Percentiles rank a stretch among this genome's conserved stretches.
phyloP scores from a whole-genome alignment of 805 yeast species.

The Starmerella riodocensis region DNA sequence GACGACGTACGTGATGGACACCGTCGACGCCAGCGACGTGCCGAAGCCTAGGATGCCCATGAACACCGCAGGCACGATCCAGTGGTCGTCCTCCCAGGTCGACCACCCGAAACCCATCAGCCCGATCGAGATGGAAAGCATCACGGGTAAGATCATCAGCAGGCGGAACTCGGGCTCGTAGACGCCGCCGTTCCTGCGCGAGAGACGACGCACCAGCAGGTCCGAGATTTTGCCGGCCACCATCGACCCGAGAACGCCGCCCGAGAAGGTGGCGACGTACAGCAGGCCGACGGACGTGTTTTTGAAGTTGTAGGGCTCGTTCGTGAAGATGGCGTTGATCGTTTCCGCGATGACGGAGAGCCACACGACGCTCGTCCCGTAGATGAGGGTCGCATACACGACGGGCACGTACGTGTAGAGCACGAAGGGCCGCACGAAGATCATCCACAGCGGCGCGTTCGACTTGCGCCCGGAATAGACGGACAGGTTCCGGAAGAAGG shows the following conservation, averaged over 20 bases:
- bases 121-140: slow-evolving; percentile 35
- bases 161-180: slow-evolving; percentile 54
- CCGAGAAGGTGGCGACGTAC: slow-evolving; percentile 43
- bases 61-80: slow-evolving; percentile 48
- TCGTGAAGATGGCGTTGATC: slow-evolving; percentile 37
- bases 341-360: slow-evolving; percentile 48
- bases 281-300: slow-evolving; percentile 39
- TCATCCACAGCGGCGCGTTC: slow-evolving; percentile 41
- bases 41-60: slow-evolving; percentile 48
- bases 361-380: slow-evolving; percentile 50
- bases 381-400: slow-evolving; percentile 38
- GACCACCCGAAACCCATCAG: slow-evolving; percentile 57
- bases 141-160: slow-evolving; percentile 40
- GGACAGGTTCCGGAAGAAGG: slow-evolving; percentile 29
- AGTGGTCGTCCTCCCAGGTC: slow-evolving; percentile 32
- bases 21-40: slow-evolving; percentile 46
- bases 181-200: slow-evolving; percentile 37
- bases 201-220: slow-evolving; percentile 34
- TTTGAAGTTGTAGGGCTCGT: slow-evolving; percentile 35
- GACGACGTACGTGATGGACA: slow-evolving; percentile 46
- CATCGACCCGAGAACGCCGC: slow-evolving; percentile 45
- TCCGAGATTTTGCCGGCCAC: slow-evolving; percentile 42
- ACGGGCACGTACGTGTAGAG: slow-evolving; percentile 39
- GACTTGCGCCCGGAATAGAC: slow-evolving; percentile 40
- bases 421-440: slow-evolving; percentile 42